Percentiles rank a stretch among this genome's conserved stretches.
These are phyloP conservation scores for Juglanconis oblonga DNA, from an alignment of 2,329 filamentous ascomycete genomes.

Conservation along the genomic window DNA sequence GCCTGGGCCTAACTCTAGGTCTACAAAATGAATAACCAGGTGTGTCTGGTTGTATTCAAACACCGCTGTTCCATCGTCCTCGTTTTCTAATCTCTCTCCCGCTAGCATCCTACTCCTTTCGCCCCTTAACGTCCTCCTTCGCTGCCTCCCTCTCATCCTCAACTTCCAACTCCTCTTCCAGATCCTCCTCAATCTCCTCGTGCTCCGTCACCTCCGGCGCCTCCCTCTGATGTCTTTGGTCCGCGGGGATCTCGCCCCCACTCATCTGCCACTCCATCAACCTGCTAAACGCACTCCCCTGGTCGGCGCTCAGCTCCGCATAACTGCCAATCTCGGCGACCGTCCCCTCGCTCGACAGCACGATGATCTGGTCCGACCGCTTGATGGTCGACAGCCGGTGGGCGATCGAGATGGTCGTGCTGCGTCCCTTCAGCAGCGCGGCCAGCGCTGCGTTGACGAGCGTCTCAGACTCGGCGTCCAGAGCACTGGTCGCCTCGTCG, in stretches of 20 bases:
- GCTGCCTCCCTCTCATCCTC: neutral
- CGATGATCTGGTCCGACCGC: slow-evolving; percentile 89
- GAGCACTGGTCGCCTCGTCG: slow-evolving; percentile 91
- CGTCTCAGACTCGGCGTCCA: slow-evolving; percentile 96
- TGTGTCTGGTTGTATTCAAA: neutral
- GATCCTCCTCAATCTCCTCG: slow-evolving; percentile 7
- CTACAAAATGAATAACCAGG: neutral
- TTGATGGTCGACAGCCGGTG: slow-evolving; percentile 96
- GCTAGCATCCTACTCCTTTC: neutral
- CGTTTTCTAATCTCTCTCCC: neutral
- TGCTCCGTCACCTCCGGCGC: neutral
- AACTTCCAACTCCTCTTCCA: neutral
- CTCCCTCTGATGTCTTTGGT: neutral
- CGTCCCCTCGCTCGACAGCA: slow-evolving; percentile 78
- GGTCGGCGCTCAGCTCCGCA: slow-evolving; percentile 67
- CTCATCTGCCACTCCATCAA: slow-evolving; percentile 99
- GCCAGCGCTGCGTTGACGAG: slow-evolving; percentile 89
- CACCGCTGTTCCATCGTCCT: neutral
- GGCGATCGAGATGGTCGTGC: slow-evolving; percentile 96
- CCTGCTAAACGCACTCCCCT: slow-evolving; percentile 82
- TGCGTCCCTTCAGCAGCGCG: slow-evolving; percentile 76
- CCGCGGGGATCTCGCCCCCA: slow-evolving; percentile 59
- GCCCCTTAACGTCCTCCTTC: neutral
- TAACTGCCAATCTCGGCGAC: slow-evolving; percentile 93
- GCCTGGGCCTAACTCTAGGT: neutral